Conservation (phyloP, 352 stramenopile species). For the Globisporangium perplexum region DNA sequence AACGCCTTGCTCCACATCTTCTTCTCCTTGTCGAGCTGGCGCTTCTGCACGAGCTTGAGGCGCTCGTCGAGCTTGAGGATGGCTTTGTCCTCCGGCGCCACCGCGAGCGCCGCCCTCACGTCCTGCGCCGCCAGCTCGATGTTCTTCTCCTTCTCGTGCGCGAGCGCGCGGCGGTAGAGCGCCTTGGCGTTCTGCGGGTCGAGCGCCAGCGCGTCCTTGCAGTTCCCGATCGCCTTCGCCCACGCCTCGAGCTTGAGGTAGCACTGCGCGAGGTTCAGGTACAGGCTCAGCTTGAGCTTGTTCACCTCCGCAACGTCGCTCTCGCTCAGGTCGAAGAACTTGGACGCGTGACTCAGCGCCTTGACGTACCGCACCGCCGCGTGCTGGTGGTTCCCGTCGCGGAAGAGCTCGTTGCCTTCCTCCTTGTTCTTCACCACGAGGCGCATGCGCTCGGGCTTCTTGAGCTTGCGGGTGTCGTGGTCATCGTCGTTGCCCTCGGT, state of each 20-base stretch:
- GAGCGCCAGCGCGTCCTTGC: constrained; percentile 72
- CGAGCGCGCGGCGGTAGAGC: constrained; percentile 80
- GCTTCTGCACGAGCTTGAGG: constrained; percentile 59
- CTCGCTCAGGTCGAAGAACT: constrained; percentile 90
- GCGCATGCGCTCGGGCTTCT: constrained; percentile 91
- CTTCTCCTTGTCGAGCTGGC: constrained; percentile 86
- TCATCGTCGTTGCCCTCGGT: constrained; percentile 80
- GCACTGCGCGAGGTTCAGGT: constrained; percentile 91
- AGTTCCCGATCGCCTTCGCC: constrained; percentile 78
- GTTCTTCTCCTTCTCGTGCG: constrained; percentile 87
- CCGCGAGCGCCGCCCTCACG: constrained; percentile 43
- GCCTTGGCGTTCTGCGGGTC: constrained; percentile 82
- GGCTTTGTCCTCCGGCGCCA: constrained; percentile 73
- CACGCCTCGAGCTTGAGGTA: constrained; percentile 93
- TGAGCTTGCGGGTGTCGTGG: constrained; percentile 91
- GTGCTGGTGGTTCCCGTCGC: constrained; percentile 86
- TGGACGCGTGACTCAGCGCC: constrained; percentile 84
- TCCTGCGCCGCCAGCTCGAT: constrained; percentile 61
- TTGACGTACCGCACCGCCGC: constrained; percentile 90
- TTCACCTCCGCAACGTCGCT: constrained; percentile 85
- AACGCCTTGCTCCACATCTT: constrained; percentile 89
- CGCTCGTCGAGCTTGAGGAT: constrained; percentile 71
- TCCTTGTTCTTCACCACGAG: constrained; percentile 94
- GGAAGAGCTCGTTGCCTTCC: constrained; percentile 92
- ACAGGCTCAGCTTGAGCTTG: constrained; percentile 86